Evolutionary conservation across 2,329 filamentous ascomycete genomes (phyloP).

Genomic region (Rutstroemia sp.): DNA sequence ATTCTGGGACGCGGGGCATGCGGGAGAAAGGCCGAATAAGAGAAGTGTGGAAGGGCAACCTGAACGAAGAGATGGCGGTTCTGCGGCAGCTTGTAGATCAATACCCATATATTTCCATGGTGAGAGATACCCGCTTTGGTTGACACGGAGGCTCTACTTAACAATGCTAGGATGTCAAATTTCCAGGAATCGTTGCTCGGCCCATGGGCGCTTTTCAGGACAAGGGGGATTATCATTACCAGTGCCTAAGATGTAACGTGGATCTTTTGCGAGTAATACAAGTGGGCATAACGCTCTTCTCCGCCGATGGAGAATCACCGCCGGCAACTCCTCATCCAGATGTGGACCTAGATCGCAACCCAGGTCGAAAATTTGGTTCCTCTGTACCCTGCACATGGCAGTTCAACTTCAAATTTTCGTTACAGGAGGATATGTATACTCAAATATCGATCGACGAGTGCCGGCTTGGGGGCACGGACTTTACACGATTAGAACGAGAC

Average conservation of each 20-base stretch:
- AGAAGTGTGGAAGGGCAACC: constrained; percentile 91
- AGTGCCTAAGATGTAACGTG: constrained; percentile 93
- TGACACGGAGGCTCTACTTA: constrained; percentile 14
- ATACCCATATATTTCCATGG: constrained; percentile 97
- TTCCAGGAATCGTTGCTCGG: constrained; percentile 92
- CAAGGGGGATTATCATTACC: constrained; percentile 97
- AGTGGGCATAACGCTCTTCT: constrained; percentile 89
- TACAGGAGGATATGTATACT: constrained; percentile 96
- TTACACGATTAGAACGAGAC: constrained; percentile 72
- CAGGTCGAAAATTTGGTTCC: constrained; percentile 36
- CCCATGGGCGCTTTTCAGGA: constrained; percentile 92
- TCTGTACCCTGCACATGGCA: constrained; percentile 88
- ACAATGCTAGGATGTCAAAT: constrained; percentile 76
- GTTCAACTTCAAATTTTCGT: constrained; percentile 96
- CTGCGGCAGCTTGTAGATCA: constrained; percentile 78
- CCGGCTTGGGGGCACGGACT: constrained; percentile 87
- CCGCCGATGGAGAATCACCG: constrained; percentile 79
- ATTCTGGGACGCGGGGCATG: constrained; percentile 45
- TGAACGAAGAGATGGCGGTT: constrained; percentile 83
- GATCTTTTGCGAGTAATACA: constrained; percentile 97
- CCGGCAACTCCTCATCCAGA: constrained; percentile 48
- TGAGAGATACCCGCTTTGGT: constrained; percentile 39
- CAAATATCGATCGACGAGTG: constrained; percentile 90
- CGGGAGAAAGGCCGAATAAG: constrained; percentile 73
- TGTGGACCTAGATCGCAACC: constrained; percentile 36